Base-by-base conservation (phyloP, 129 eudicot species). In the Escallonia herrerae region DNA sequence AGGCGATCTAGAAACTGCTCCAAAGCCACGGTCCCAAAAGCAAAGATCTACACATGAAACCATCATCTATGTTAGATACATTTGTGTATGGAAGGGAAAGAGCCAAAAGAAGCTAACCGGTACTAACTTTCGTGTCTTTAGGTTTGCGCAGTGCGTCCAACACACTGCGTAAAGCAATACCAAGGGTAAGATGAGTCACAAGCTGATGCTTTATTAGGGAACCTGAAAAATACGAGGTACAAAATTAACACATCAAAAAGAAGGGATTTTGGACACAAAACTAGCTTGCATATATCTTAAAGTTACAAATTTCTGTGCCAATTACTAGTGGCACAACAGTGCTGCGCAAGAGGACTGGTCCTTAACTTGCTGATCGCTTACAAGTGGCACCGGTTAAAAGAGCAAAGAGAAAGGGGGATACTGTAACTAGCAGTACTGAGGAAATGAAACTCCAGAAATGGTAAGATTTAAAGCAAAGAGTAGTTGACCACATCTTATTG, bases 1-100 rank as follows among this genome's bases (percentile, higher is more conserved):
- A 91, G 78, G 22, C 97, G 97, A 54, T 87, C 94, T 56, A 85
- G 77, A 73, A 91, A 91, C 74, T 87, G 95, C 74, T 91, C 97
- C 72, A 91, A 59, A 40, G 97, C 97, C 71, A 68, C 82, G 33
- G 89, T 91, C 75, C 97, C 97, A 82, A 91, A 91, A 42, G 72
- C 77, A 79, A 91, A 91, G 88, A 91, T 91, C 97, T 91, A 76
- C 15, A 51, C 7, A 64, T 39, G 53, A 45, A 8, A 45, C 49
- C 49, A 45, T 45, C 40, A 59, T 67, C 42, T 47, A 52, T 65
- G 58, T 43, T 14, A 55, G n/a, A 44, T 2, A 43, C 63, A 57
- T 66, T 4, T 62, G 72, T 13, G 40, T 41, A 45, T 56, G 5
- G 58, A 13, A 74, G 58, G 54, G 51, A 15, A 44, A 8, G 9